phyloP scores from a whole-genome alignment of 306 rosid genomes.

The Quercus berberidifolia region DNA sequence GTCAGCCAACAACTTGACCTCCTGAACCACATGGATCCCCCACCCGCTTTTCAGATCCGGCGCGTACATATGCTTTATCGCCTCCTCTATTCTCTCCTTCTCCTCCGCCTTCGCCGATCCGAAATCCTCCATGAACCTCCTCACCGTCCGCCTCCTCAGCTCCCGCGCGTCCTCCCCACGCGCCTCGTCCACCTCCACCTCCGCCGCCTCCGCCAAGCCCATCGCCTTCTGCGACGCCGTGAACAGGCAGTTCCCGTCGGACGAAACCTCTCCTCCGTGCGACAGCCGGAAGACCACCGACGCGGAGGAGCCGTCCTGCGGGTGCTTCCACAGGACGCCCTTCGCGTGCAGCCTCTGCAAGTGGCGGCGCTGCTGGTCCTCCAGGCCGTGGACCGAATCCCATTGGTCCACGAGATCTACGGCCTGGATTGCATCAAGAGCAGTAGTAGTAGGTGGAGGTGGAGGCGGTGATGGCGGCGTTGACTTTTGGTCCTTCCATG shows the following conservation, averaged over 20 bases:
- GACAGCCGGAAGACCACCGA: slow-evolving; percentile 80
- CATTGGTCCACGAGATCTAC: slow-evolving; percentile 75
- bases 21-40: slow-evolving; percentile 96
- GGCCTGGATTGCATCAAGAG: slow-evolving; percentile 36
- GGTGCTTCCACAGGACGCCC: slow-evolving; percentile 91
- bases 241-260: slow-evolving; percentile 92
- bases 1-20: slow-evolving; percentile 87
- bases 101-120: slow-evolving; percentile 64
- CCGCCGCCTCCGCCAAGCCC: slow-evolving; percentile 5
- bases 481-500: slow-evolving; percentile 68
- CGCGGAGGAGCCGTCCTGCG: slow-evolving; percentile 33
- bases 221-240: slow-evolving; percentile 90
- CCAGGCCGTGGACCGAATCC: slow-evolving; percentile 83
- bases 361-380: slow-evolving; percentile 82
- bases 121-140: slow-evolving; percentile 65
- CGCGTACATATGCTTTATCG: slow-evolving; percentile 75
- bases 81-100: slow-evolving; percentile 52
- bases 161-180: slow-evolving; percentile 63
- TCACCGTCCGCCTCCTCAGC: slow-evolving; percentile 75
- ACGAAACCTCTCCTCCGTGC: slow-evolving; percentile 90
- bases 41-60: slow-evolving; percentile 92
- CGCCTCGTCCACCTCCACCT: neutral
- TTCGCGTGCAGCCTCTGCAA: slow-evolving; percentile 71
- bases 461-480: slow-evolving; percentile 4
- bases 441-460: neutral